phyloP scores from a whole-genome alignment of 345 rosid species.

The Ceriops decandra region DNA sequence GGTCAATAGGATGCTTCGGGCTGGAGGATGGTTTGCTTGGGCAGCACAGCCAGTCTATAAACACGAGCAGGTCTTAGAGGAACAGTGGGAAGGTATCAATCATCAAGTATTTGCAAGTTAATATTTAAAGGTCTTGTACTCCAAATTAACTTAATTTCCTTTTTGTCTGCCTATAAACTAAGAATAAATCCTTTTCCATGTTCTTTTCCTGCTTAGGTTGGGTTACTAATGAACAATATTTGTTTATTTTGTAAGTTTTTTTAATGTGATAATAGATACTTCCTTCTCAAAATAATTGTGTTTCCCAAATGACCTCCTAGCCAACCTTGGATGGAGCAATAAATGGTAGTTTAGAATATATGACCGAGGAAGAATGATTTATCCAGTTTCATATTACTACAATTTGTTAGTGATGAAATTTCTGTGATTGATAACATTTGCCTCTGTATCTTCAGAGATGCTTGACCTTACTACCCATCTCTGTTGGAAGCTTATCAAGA shows the following conservation, averaged over 20 bases:
- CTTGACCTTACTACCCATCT: conserved; percentile 75
- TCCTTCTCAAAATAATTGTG: not conserved
- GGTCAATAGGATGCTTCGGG: conserved; percentile 90
- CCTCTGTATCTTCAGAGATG: conserved; percentile 60
- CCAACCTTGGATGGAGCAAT: not conserved
- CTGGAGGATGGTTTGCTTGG: conserved; percentile 98
- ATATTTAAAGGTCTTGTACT: conserved; percentile 8
- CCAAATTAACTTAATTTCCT: not conserved
- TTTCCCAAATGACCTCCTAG: not conserved
- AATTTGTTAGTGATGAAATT: conserved; percentile 3
- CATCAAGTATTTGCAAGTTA: conserved; percentile 1
- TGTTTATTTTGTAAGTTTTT: not conserved
- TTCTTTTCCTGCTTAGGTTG: not conserved
- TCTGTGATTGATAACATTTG: not conserved
- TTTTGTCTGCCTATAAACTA: not conserved
- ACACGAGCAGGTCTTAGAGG: conserved; percentile 73
- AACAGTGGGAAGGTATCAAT: conserved; percentile 91
- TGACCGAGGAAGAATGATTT: too few species aligned
- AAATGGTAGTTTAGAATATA: not conserved
- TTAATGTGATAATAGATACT: not conserved
- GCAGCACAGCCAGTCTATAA: conserved; percentile 98
- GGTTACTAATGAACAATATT: too few species aligned
- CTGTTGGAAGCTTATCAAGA: conserved; percentile 94
- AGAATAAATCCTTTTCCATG: not conserved
- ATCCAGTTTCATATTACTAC: too few species aligned